A percentile compares a stretch with the other conserved stretches of the same genome.
phyloP scores from a whole-genome alignment of 202 grass and related monocot species.

The Miscanthus sacchariflorus region DNA sequence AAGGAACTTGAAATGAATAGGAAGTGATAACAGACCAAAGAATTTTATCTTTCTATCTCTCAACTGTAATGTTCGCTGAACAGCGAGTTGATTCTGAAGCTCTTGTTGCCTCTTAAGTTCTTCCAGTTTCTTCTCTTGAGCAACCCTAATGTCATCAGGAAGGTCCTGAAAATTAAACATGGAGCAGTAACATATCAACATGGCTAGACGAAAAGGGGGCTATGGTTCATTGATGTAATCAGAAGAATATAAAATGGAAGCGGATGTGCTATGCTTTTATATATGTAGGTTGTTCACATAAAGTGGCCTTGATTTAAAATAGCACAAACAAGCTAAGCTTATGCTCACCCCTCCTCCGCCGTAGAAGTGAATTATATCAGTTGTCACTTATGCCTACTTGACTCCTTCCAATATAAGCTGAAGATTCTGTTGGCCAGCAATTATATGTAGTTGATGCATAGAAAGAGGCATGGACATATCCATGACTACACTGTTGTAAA shows the following conservation, averaged over 20 bases:
- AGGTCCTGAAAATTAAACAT: slow-evolving; percentile 73
- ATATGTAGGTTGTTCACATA: background rate
- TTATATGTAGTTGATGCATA: background rate
- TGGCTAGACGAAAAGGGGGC: background rate
- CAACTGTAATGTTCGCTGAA: slow-evolving; percentile 76
- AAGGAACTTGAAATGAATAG: slow-evolving; percentile 3
- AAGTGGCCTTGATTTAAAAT: background rate
- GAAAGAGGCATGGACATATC: background rate
- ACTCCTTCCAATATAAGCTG: background rate
- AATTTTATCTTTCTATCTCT: slow-evolving; percentile 98
- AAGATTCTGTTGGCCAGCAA: background rate
- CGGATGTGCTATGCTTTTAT: background rate
- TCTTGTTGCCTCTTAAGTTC: slow-evolving; percentile 95
- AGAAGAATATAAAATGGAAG: background rate
- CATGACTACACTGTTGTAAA: slow-evolving; percentile 15
- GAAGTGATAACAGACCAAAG: slow-evolving; percentile 64
- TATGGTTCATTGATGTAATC: background rate
- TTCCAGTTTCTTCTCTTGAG: slow-evolving; percentile 95
- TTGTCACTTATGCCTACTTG: slow-evolving; percentile 10
- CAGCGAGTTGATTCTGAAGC: slow-evolving; percentile 70
- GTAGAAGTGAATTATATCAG: background rate
- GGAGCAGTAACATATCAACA: slow-evolving; percentile 25
- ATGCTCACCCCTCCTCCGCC: background rate
- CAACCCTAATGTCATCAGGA: slow-evolving; percentile 78
- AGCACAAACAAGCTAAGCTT: background rate